Evolutionary conservation across 768 basidiomycete genomes (phyloP), one percentile per base, ranked within the genome.

Genomic region (Naganishia antarctica): DNA sequence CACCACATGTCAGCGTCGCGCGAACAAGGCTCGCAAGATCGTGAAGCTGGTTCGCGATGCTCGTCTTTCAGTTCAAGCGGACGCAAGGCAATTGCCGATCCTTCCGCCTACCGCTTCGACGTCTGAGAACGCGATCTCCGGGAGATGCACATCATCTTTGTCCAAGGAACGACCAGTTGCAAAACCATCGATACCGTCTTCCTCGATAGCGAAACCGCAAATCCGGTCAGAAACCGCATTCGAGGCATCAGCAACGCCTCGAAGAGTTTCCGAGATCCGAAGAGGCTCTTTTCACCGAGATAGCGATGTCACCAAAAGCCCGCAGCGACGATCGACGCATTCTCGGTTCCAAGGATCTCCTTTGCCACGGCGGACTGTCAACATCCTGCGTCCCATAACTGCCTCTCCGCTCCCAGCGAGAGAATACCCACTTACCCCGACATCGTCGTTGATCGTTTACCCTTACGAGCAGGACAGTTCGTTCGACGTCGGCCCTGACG

Each of bases 11-110:
- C 53, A 57, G 26, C 37, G 28, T 3, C 31, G 32, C 21, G 26
- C 53, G 8, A 21, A 40, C 23, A 57, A 57, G 23, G 53, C 53
- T 37, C 53, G 51, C 31, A 53, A 53, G 51, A 53, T 53, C 15
- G 53, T 57, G 18, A 57, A 57, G 37, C 25, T 57, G 18, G 53
- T 57, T 23, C 32, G 53, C 1, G 53, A 57, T 37, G 53, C 53
- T 6, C 32, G 53, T 6, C 23, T 57, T 1, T 57, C 53, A 13
- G 37, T 40, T 2, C 53, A 57, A 41, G 23, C 37, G 37, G 31
- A 13, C 15, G 34, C 21, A 3, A n/a, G 23, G 6, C 8, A 29
- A 23, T 25, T 6, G 1, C 53, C 37, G 2, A 13, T 5, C 16
- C 11, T 21, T 32, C 37, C 37, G 25, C 2, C 11, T 7, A 37